phyloP scores from a whole-genome alignment of 2,329 filamentous ascomycete genomes.

The Blumeriella jaapii region DNA sequence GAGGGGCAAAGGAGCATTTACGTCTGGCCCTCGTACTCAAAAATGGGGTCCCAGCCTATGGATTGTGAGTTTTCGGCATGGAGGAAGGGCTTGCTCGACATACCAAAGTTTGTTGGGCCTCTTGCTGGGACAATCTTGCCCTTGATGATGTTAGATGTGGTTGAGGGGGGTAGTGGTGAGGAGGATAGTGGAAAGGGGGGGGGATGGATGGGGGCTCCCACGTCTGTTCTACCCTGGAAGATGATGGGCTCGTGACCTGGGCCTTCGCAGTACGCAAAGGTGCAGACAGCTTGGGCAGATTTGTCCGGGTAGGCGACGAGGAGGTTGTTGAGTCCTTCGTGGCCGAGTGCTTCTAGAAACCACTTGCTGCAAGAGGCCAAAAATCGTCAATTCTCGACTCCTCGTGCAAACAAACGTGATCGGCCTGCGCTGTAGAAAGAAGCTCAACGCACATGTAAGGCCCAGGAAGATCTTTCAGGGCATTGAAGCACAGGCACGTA shows the following conservation, averaged over 20 bases:
- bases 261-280: slow-evolving; percentile 82
- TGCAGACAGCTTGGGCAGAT: slow-evolving; percentile 85
- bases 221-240: slow-evolving; percentile 83
- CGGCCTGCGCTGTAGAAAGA: not conserved
- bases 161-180: not conserved
- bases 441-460: slow-evolving; percentile 67
- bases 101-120: slow-evolving; percentile 75
- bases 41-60: slow-evolving; percentile 92
- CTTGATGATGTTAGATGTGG: slow-evolving; percentile 27
- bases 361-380: slow-evolving; percentile 57
- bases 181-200: slow-evolving; percentile 9
- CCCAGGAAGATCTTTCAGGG: slow-evolving; percentile 80
- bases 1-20: slow-evolving; percentile 11
- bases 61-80: slow-evolving; percentile 10
- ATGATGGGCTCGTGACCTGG: slow-evolving; percentile 74
- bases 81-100: slow-evolving; percentile 23
- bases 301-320: slow-evolving; percentile 84
- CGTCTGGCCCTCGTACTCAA: slow-evolving; percentile 87
- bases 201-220: no score
- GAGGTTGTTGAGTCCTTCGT: slow-evolving; percentile 78
- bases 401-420: not conserved
- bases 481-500: slow-evolving; percentile 87
- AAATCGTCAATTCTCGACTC: not conserved
- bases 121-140: slow-evolving; percentile 77
- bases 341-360: slow-evolving; percentile 77